phyloP scores from a whole-genome alignment of 805 yeast species.

The Wickerhamiella sergipiensis region DNA sequence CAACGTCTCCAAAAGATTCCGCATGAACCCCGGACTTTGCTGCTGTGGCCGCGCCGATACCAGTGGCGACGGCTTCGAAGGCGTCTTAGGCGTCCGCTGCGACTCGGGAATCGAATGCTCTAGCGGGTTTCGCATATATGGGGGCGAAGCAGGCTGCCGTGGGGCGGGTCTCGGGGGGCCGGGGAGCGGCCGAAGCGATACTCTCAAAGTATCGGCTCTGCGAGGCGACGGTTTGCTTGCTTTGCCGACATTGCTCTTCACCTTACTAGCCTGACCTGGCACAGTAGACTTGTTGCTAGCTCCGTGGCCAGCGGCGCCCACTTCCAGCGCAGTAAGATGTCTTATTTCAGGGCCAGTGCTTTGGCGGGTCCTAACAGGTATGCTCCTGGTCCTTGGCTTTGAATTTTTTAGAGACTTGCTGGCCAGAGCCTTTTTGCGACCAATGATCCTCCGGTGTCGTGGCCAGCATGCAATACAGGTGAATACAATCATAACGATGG shows the following conservation, averaged over 20 bases:
- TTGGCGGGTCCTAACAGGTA: too few species aligned
- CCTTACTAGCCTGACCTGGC: not conserved
- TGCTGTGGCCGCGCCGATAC: not conserved
- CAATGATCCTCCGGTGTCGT: not conserved
- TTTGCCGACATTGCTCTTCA: too few species aligned
- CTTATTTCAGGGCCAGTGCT: too few species aligned
- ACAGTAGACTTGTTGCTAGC: not conserved
- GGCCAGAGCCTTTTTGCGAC: not conserved
- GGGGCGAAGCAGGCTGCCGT: not conserved
- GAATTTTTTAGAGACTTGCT: not conserved
- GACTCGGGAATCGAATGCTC: conserved; percentile 4
- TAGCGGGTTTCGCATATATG: not conserved
- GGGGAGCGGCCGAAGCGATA: conserved; percentile 6
- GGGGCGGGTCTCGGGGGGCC: conserved; percentile 4
- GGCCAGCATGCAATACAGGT: not conserved
- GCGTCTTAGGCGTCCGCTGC: not conserved
- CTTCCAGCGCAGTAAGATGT: too few species aligned
- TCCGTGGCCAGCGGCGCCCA: too few species aligned
- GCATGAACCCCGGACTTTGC: not conserved
- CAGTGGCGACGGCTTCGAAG: not conserved
- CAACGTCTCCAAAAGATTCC: not conserved
- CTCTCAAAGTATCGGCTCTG: not conserved
- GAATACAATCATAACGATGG: conserved; percentile 1
- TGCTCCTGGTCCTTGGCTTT: too few species aligned
- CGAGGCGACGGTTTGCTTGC: too few species aligned